Base-by-base conservation (phyloP, 2,329 filamentous ascomycete genomes). In the Fusarium fujikuroi region DNA sequence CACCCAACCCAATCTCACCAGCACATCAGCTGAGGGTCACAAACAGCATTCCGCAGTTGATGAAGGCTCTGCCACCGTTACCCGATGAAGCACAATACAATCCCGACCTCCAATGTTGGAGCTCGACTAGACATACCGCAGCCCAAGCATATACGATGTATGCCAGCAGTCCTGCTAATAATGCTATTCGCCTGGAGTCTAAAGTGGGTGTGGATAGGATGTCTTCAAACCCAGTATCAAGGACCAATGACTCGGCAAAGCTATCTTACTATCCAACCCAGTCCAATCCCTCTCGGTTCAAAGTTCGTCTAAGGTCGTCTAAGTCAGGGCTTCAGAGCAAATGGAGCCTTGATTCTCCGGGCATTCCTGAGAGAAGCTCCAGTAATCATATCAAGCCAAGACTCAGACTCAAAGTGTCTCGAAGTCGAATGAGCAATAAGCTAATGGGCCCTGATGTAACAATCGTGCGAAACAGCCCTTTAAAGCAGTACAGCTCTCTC, bases 51-150 rank as follows among this genome's bases (percentile, higher is more conserved):
- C 85, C 87, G 11, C 83, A 84, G 44, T 78, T 88, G 19, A 88
- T 88, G 86, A 88, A 89, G 75, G 83, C 84, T 28, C 73, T 88
- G 46, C 87, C 87, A 19, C 80, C 84, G 19, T 72, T 88, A 12
- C 86, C 86, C 7, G 77, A 77, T 9, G 79, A 81, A 39, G 65
- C 65, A 16, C 49, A 63, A 16, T 12, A 50, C 21, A 49, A 39
- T 11, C 40, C 18, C 12, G 66, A 71, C 62, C 47, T 42, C 47
- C 53, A 21, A 23, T 42, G 25, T 46, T 52, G 28, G 37, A 43
- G 50, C 30, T 39, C 65, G 2, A 63, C 59, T 16, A 61, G 47
- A 9, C 63, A 72, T 34, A 28, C 40, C 8, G 61, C 70, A 43
- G 32, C 60, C 42, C 60, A 72, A 18, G 63, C 69, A 30, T 23